Base-by-base conservation (phyloP, 208 protist genomes). In the Phytomonas sp. region DNA sequence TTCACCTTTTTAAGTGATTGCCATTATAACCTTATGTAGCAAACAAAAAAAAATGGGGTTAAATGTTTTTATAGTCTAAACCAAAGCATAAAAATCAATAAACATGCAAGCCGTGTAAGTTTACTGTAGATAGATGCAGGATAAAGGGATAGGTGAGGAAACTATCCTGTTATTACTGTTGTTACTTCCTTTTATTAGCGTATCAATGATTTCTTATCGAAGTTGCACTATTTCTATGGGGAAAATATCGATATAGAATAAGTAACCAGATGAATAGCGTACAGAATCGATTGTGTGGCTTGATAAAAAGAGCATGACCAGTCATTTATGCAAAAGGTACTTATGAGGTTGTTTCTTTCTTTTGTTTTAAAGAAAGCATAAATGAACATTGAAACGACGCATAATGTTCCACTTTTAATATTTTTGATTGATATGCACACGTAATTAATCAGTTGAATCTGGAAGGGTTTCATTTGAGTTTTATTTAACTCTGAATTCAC, bases 401-500 rank as follows among this genome's bases (percentile, higher is more conserved):
- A 26, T 56, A 56, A 56, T 8, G 23, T 1, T 19, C 26, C 19
- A 26, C 45, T 56, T 56, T 56, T 56, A 26, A 56, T 56, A 56
- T 56, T 7, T 56, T 56, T 6, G 19, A 56, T 26, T 26, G 4
- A 19, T 26, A 56, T 56, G 45, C 2, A 26, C 10, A 56, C 2
- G 26, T 26, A 8, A 56, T 56, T 49, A 2, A 49, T 56, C 19
- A 23, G 11, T 56, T 23, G 8, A 56, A 56, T 56, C 5, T 56
- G 16, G 5, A 56, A 56, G 23, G 26, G 26, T 26, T 26, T 11
- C 4, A 56, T 23, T 56, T 56, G 34, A 8, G 34, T 37, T 37
- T 56, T 2, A 8, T 56, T 56, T 56, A 56, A 26, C 19, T 67
- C 68, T 49, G 29, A 56, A 34, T 68, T 75, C 29, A 61, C 65